These are phyloP conservation scores for Aspergillus fischeri DNA, from an alignment of 2,329 filamentous ascomycete genomes.

Conservation along the genomic window DNA sequence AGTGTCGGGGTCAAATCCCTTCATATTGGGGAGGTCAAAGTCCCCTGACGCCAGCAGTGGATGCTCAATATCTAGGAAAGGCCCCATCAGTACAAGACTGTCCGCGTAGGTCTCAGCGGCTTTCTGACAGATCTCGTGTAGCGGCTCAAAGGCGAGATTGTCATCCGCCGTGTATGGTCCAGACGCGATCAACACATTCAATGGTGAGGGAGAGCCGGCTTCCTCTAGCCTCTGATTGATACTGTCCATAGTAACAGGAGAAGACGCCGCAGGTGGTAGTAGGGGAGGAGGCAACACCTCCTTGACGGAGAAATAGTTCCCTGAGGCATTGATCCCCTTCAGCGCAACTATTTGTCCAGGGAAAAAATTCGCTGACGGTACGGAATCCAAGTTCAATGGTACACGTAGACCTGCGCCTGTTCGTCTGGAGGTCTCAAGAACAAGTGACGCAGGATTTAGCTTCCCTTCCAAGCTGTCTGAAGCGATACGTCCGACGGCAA, in stretches of 20 bases:
- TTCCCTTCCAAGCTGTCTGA: conserved; percentile 81
- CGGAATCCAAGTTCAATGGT: conserved; percentile 68
- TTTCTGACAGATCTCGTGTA: conserved; percentile 74
- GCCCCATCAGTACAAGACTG: conserved; percentile 73
- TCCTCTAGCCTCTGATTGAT: conserved; percentile 67
- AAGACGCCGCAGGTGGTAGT: conserved; percentile 69
- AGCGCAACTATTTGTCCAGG: conserved; percentile 91
- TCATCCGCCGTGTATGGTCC: conserved; percentile 92
- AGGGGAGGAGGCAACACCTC: conserved; percentile 73
- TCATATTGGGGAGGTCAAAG: conserved; percentile 68
- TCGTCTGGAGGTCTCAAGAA: conserved; percentile 81
- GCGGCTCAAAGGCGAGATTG: conserved; percentile 83
- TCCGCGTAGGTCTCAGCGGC: conserved; percentile 74
- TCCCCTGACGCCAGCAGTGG: conserved; percentile 78
- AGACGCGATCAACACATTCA: conserved; percentile 73
- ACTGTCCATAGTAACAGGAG: conserved; percentile 59
- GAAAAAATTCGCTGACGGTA: conserved; percentile 77
- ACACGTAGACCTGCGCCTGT: conserved; percentile 79
- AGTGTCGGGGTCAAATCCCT: conserved; percentile 67
- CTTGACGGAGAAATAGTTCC: conserved; percentile 73
- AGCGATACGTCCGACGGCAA: conserved; percentile 87
- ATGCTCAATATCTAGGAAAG: conserved; percentile 89
- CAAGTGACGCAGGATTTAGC: conserved; percentile 77
- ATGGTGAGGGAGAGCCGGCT: conserved; percentile 60
- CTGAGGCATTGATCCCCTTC: conserved; percentile 79